phyloP scores from a whole-genome alignment of 225 moss, liverwort and hornwort species.

The Lunularia cruciata region DNA sequence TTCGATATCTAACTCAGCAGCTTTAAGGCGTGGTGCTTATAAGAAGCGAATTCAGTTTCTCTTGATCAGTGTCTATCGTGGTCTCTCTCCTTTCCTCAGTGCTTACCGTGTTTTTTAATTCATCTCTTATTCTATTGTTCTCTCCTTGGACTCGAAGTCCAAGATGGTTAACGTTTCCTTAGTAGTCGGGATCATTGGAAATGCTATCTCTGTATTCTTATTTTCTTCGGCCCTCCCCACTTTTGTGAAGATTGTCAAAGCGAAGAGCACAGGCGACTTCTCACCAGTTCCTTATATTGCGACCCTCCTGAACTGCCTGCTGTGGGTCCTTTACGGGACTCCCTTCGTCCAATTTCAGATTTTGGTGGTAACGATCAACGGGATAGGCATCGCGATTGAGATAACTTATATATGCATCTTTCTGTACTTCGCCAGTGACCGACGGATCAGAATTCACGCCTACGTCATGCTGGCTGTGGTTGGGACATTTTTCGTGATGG shows the following conservation, averaged over 20 bases:
- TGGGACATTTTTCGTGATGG: neutral
- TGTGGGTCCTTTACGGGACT: slow-evolving; percentile 32
- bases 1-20: too few relatives aligned
- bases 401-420: slow-evolving; percentile 13
- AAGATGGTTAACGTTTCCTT: too few relatives aligned
- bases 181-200: too few relatives aligned
- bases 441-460: neutral
- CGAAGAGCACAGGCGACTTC: slow-evolving; percentile 17
- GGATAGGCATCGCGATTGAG: slow-evolving; percentile 24
- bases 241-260: slow-evolving; percentile 14
- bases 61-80: too few relatives aligned
- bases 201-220: too few relatives aligned
- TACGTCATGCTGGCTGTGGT: neutral
- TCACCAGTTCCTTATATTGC: slow-evolving; percentile 17
- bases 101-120: too few relatives aligned
- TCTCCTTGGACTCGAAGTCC: too few relatives aligned
- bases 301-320: slow-evolving; percentile 17
- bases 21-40: too few relatives aligned
- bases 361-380: slow-evolving; percentile 28
- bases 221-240: slow-evolving; percentile 4
- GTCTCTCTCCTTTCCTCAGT: too few relatives aligned
- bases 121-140: too few relatives aligned
- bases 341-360: slow-evolving; percentile 14
- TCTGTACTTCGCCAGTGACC: neutral
- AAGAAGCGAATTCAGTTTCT: too few relatives aligned